Conservation (phyloP, 768 basidiomycete species). For the Phaeolepiota aurea region DNA sequence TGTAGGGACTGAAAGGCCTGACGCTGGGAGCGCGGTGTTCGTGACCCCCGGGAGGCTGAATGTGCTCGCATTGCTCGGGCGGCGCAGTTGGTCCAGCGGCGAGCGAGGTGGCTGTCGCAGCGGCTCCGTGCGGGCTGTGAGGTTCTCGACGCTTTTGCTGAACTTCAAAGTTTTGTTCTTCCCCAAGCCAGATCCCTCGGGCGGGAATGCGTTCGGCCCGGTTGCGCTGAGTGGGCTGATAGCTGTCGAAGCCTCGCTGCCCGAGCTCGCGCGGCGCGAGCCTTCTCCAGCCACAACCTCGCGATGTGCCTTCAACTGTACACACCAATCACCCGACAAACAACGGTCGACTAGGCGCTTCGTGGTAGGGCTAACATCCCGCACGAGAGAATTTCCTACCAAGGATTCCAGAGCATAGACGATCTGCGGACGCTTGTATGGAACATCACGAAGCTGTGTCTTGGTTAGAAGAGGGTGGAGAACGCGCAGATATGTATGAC, state of each 20-base stretch:
- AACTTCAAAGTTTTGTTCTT: constrained; percentile 44
- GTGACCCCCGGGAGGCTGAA: constrained; percentile 26
- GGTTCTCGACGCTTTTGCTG: constrained; percentile 59
- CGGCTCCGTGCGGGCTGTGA: constrained; percentile 19
- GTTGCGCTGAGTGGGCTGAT: constrained; percentile 22
- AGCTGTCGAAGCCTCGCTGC: constrained; percentile 31
- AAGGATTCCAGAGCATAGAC: constrained; percentile 76
- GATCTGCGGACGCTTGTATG: constrained; percentile 91
- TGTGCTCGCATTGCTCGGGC: constrained; percentile 32
- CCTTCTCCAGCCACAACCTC: constrained; percentile 10
- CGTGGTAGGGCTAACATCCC: constrained; percentile 82
- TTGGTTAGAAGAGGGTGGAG: constrained; percentile 91
- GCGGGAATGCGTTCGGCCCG: constrained; percentile 20
- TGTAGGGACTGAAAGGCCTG: constrained; percentile 9
- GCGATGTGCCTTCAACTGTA: constrained; percentile 43
- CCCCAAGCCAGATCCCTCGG: constrained; percentile 23
- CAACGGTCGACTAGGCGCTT: constrained; percentile 89
- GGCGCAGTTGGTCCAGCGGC: constrained; percentile 24
- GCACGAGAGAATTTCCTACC: constrained; percentile 62
- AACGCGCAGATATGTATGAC: constrained; percentile 95
- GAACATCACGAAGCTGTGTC: constrained; percentile 77
- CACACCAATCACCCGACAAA: constrained; percentile 81
- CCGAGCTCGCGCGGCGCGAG: constrained; percentile 31
- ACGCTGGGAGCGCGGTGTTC: constrained; percentile 10
- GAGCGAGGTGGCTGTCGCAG: constrained; percentile 18